These are phyloP conservation scores for Suillus discolor DNA, from an alignment of 768 basidiomycete genomes.

Conservation along the genomic window DNA sequence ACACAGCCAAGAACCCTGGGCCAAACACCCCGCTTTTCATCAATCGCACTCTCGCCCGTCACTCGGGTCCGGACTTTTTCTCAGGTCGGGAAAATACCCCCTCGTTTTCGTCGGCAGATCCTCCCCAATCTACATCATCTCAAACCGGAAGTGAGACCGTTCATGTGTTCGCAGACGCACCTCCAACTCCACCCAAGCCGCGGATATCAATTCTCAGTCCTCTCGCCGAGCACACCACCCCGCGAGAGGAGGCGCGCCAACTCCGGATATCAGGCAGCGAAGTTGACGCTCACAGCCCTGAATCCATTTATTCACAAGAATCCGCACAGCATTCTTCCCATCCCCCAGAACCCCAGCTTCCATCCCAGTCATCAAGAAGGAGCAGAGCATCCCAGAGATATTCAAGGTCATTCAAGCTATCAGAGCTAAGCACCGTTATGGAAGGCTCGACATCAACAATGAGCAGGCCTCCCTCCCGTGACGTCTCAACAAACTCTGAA, in stretches of 20 bases:
- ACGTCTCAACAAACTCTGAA: not conserved
- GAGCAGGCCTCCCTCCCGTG: not conserved
- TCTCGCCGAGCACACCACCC: not conserved
- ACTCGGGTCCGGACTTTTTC: not conserved
- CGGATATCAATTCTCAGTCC: not conserved
- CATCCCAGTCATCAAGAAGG: slow-evolving; percentile 6
- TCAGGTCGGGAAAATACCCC: not conserved
- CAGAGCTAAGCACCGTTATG: slow-evolving; percentile 22
- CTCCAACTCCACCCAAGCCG: not conserved
- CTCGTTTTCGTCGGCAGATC: not conserved
- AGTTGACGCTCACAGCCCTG: not conserved
- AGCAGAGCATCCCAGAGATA: slow-evolving; percentile 16
- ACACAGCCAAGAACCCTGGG: not conserved
- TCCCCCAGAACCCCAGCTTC: slow-evolving; percentile 7
- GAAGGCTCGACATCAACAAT: slow-evolving; percentile 16
- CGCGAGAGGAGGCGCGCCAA: not conserved
- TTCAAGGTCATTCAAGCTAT: not conserved
- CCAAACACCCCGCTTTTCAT: not conserved
- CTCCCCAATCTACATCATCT: not conserved
- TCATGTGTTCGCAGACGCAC: not conserved
- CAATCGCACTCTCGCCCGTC: not conserved
- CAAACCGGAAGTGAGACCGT: no score
- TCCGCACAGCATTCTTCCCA: slow-evolving; percentile 19
- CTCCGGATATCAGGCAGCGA: not conserved
- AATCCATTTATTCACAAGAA: slow-evolving; percentile 27